Evolutionary conservation across 1,139 yeast species (phyloP).

Genomic region (Trichomonascaceae sp.): DNA sequence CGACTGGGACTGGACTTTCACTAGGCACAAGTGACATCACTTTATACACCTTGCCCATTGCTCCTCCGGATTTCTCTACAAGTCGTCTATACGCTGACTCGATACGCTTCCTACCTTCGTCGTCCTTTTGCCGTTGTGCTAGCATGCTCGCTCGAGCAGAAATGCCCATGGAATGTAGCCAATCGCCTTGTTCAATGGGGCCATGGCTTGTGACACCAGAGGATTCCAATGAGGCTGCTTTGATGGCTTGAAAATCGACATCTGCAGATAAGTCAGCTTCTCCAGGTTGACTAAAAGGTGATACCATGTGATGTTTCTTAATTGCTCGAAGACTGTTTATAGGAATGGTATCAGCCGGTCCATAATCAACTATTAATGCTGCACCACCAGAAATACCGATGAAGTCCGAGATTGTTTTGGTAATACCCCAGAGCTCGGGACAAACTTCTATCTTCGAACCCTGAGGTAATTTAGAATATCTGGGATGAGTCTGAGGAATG

Average conservation of each 20-base stretch:
- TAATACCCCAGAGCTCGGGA: conserved; percentile 57
- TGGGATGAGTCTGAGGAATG: conserved; percentile 47
- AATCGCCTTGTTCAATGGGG: conserved; percentile 73
- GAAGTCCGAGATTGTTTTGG: conserved; percentile 29
- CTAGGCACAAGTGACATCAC: conserved; percentile 59
- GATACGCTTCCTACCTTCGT: conserved; percentile 37
- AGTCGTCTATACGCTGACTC: conserved; percentile 57
- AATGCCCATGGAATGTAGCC: conserved; percentile 71
- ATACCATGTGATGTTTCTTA: conserved; percentile 63
- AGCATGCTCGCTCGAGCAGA: conserved; percentile 54
- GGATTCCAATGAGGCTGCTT: conserved; percentile 32
- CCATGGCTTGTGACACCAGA: conserved; percentile 39
- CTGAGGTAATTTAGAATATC: conserved; percentile 51
- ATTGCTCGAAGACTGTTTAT: conserved; percentile 70
- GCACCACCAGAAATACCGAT: conserved; percentile 47
- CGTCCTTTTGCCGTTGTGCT: conserved; percentile 29
- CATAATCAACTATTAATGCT: conserved; percentile 73
- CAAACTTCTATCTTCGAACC: conserved; percentile 67
- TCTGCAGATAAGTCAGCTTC: conserved; percentile 78
- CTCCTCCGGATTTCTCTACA: conserved; percentile 52
- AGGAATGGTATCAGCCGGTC: conserved; percentile 57
- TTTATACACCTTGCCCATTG: conserved; percentile 77
- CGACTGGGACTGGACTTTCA: conserved; percentile 38
- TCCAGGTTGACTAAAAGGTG: conserved; percentile 74
- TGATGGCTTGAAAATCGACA: conserved; percentile 67